Evolutionary conservation across 768 basidiomycete species (phyloP), one percentile per base, ranked within the genome.

Genomic region (Hygrocybe punicea): DNA sequence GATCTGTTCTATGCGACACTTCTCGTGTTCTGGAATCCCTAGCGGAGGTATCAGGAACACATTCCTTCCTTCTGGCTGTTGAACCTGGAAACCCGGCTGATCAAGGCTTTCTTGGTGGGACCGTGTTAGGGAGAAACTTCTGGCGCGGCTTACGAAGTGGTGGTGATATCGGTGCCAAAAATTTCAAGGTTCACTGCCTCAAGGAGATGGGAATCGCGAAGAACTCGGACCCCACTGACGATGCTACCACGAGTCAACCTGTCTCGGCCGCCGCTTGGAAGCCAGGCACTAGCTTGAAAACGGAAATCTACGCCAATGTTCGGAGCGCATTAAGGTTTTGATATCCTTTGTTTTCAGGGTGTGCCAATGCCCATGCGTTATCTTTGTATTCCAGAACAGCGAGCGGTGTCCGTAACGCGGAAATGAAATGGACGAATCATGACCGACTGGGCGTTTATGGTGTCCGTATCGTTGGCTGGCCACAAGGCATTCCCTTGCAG

Each of bases 361-460:
- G 21, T 57, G 34, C 57, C 47, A 47, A 5, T 51, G 39, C 14
- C 19, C 11, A 8, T 50, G 40, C 14, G 7, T 25, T n/a, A 25
- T 42, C 24, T 47, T 29, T 47, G 45, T 36, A 36, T 51, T 51
- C 11, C 53, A 86, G 86, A 66, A 64, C 75, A 4, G 77, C 75
- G 6, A 84, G 82, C 60, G 84, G 85, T 7, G 68, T 82, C 17
- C 83, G 82, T 10, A 83, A 76, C 53, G 85, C 86, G 19, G 86
- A 88, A 62, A 88, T 88, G 86, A 87, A 84, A 66, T 88, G 86
- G 86, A 82, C 83, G 8, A 86, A 85, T 64, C 85, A 80, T 50
- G 78, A 82, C 23, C 76, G 81, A 44, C 66, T 88, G 51, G 72
- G 76, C 60, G 62, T 72, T 6, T 87, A 85, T 60, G 83, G 82